These are phyloP conservation scores for Pestalotiopsis sp. DNA, from an alignment of 2,329 filamentous ascomycete genomes.

Conservation along the genomic window DNA sequence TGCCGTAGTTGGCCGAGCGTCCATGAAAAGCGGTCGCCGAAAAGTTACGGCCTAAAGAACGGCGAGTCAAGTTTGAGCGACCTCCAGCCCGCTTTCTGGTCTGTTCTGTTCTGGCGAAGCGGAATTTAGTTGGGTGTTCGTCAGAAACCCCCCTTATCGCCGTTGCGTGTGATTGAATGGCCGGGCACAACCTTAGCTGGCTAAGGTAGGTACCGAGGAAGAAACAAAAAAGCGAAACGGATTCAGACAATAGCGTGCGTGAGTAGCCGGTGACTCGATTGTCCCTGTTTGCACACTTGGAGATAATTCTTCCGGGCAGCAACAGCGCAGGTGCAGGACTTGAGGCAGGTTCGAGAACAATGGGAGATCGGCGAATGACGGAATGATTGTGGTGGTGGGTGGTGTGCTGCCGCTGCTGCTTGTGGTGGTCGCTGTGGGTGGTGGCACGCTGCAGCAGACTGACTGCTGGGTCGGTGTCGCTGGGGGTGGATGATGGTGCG, in stretches of 20 bases:
- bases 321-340: not conserved
- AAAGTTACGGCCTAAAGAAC: not conserved
- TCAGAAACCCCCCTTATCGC: not conserved
- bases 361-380: conserved; percentile 6
- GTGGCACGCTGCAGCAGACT: not conserved
- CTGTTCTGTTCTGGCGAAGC: not conserved
- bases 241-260: not conserved
- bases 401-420: not conserved
- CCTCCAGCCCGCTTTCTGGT: conserved; percentile 4
- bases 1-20: conserved; percentile 52
- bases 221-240: not conserved
- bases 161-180: not conserved
- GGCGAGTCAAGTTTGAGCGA: conserved; percentile 5
- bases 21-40: conserved; percentile 47
- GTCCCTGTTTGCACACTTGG: not conserved
- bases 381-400: not conserved
- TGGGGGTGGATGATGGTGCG: not conserved
- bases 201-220: not conserved
- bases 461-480: not conserved
- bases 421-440: not conserved
- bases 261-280: not conserved
- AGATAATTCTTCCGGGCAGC: not conserved
- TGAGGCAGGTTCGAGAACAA: conserved; percentile 8
- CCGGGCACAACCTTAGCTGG: not conserved
- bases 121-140: not conserved